A percentile compares a stretch with the other conserved stretches of the same genome.
phyloP scores from a whole-genome alignment of 805 yeast species.

The Maudiozyma barnettii region DNA sequence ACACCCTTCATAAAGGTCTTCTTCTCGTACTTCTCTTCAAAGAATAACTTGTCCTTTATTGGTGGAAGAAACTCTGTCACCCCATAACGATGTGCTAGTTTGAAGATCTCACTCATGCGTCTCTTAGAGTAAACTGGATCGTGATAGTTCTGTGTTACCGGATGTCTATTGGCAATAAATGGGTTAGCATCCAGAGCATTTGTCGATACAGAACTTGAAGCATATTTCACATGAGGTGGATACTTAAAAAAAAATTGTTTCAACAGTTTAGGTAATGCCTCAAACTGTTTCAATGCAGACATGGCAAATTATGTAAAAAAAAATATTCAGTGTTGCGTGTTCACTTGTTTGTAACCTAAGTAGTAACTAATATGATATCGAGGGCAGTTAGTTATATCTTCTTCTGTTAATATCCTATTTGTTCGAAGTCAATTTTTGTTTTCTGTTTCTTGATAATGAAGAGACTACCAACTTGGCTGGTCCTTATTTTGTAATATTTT shows the following conservation, averaged over 20 bases:
- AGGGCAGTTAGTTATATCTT: too few species aligned
- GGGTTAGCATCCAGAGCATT: slow-evolving; percentile 73
- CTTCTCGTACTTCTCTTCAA: slow-evolving; percentile 61
- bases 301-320: slow-evolving; percentile 4
- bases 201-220: slow-evolving; percentile 54
- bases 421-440: too few species aligned
- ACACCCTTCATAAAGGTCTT: slow-evolving; percentile 73
- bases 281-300: slow-evolving; percentile 32
- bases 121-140: slow-evolving; percentile 71
- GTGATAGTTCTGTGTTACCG: slow-evolving; percentile 68
- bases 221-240: slow-evolving; percentile 69
- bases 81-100: slow-evolving; percentile 76
- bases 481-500: too few species aligned
- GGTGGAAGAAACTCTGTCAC: slow-evolving; percentile 65
- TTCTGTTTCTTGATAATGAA: too few species aligned
- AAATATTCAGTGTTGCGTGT: too few species aligned
- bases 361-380: too few species aligned
- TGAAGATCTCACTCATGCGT: slow-evolving; percentile 74
- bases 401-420: too few species aligned
- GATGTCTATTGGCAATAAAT: slow-evolving; percentile 75
- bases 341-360: too few species aligned
- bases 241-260: slow-evolving; percentile 68
- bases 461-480: too few species aligned
- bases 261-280: slow-evolving; percentile 57
- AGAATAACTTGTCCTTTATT: slow-evolving; percentile 47